Base-by-base conservation (phyloP, 148 eudicot species). In the Rhododendron mucronatum region DNA sequence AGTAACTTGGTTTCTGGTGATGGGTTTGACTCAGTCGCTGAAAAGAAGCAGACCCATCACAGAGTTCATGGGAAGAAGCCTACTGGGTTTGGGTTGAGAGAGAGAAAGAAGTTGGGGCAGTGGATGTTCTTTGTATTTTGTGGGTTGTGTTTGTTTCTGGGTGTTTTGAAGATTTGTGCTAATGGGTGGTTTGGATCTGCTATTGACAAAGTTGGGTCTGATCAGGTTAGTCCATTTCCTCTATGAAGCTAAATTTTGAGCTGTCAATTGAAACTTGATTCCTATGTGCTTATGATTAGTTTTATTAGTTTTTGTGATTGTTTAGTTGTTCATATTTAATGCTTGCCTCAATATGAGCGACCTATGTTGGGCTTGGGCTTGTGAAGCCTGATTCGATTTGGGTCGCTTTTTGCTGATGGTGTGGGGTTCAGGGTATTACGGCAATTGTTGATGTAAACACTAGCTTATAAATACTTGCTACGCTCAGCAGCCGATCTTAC, bases 41-140 rank as follows among this genome's bases (percentile, higher is more conserved):
- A 94, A 44, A 90, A 91, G 91, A 92, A 89, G 79, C 91, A 79
- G 50, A 82, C 90, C 89, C 87, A 88, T 48, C 95, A 92, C 86
- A 90, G 95, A 75, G 82, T 44, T 81, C 92, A 88, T 57, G 73
- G 83, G 83, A 91, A 89, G 85, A 90, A 85, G 84, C 89, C 73
- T 33, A 59, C 86, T 30, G 91, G 89, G 79, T 91, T 90, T 86
- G 95, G 91, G 39, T 85, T 88, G 5, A 87, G 91, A 77, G 96
- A 89, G 85, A 91, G 85, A 86, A 93, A 89, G 87, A 95, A 87
- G 82, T 83, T 92, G 87, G 94, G 96, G 48, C 96, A 93, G 14
- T 95, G 94, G 92, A 89, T 96, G 93, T 96, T 96, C 89, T 87
- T 93, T 47, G 61, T 91, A 75, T 94, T 95, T 83, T 96, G 98